Conservation (phyloP, 2,329 filamentous ascomycete genomes). For the Mycosphaerella sp. region DNA sequence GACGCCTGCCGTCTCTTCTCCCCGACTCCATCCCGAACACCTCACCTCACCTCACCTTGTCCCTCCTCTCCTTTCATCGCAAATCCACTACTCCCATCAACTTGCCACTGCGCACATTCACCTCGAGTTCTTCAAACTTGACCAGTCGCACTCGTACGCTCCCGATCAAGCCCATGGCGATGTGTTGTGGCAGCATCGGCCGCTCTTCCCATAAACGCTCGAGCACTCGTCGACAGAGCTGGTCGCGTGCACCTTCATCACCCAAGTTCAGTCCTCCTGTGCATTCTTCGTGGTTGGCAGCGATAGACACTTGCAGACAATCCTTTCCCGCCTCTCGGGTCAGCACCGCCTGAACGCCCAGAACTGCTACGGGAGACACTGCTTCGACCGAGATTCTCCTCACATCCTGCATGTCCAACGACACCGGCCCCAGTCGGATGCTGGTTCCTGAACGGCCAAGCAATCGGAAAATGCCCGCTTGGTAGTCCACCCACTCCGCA, state of each 20-base stretch:
- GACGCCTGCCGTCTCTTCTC: too few relatives aligned
- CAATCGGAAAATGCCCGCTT: constrained; percentile 1
- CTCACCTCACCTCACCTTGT: too few relatives aligned
- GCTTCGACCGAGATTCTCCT: not conserved
- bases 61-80: not conserved
- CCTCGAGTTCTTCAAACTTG: not conserved
- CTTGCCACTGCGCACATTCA: not conserved
- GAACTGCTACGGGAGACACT: constrained; percentile 13
- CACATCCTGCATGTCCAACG: constrained; percentile 2
- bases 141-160: not conserved
- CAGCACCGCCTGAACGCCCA: constrained; percentile 1
- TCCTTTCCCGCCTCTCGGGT: not conserved
- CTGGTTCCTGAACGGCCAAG: not conserved
- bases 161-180: not conserved
- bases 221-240: not conserved
- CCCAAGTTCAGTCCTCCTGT: too few relatives aligned
- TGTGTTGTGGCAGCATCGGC: constrained; percentile 2
- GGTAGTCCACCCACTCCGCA: not conserved
- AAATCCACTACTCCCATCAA: not conserved
- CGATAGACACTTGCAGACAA: not conserved
- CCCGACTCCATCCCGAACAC: too few relatives aligned
- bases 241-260: not conserved
- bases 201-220: not conserved
- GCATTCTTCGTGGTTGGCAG: not conserved
- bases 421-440: not conserved